Evolutionary conservation across 1,139 yeast genomes (phyloP).

Genomic region (Chernovozyma aurita): DNA sequence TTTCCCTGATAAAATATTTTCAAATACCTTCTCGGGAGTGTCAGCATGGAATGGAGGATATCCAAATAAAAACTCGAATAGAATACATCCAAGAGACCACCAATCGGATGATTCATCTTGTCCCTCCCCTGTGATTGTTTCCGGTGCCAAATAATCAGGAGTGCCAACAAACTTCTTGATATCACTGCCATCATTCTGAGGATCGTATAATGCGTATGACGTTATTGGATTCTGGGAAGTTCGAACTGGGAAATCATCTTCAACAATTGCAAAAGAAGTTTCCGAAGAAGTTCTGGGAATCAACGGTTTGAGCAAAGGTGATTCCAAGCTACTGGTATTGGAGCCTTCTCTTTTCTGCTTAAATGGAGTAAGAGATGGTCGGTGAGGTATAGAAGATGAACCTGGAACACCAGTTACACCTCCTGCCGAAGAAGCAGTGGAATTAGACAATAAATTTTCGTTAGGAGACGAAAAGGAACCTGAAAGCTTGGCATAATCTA

Average conservation of each 20-base stretch:
- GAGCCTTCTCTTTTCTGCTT: slow-evolving; percentile 16
- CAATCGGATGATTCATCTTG: slow-evolving; percentile 91
- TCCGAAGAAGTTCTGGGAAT: slow-evolving; percentile 50
- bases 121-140: slow-evolving; percentile 80
- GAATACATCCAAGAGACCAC: slow-evolving; percentile 98
- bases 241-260: slow-evolving; percentile 38
- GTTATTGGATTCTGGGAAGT: slow-evolving; percentile 27
- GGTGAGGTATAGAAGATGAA: slow-evolving; percentile 6
- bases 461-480: slow-evolving; percentile 3
- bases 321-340: slow-evolving; percentile 34
- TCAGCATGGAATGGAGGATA: slow-evolving; percentile 92
- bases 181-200: slow-evolving; percentile 44
- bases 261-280: slow-evolving; percentile 50
- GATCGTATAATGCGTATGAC: slow-evolving; percentile 67
- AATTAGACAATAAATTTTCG: slow-evolving; percentile 1
- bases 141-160: slow-evolving; percentile 97
- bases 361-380: slow-evolving; percentile 6
- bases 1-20: slow-evolving; percentile 65
- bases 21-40: slow-evolving; percentile 77
- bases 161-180: slow-evolving; percentile 80
- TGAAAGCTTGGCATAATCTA: slow-evolving; percentile 27
- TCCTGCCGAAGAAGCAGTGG: background rate
- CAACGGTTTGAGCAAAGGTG: slow-evolving; percentile 47
- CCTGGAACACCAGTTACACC: slow-evolving; percentile 5
- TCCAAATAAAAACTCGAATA: slow-evolving; percentile 89